A percentile compares a stretch with the other conserved stretches of the same genome.
phyloP scores from a whole-genome alignment of 345 rosid genomes.

The Eucalyptus polybractea region DNA sequence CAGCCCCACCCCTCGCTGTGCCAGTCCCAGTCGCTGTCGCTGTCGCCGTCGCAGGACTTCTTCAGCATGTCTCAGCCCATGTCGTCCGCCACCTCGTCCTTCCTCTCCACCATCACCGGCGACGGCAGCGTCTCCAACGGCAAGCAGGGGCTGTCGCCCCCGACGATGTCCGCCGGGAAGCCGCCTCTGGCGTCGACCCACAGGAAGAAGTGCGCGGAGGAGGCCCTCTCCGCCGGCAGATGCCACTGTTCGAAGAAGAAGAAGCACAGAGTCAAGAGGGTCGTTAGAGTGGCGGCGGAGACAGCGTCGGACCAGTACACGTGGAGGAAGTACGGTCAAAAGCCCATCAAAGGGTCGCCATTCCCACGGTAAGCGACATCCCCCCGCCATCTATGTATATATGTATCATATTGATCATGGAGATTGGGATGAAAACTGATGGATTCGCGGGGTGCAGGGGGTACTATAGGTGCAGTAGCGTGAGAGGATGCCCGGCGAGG shows the following conservation, averaged over 20 bases:
- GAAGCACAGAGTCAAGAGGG: constrained; percentile 21
- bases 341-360: constrained; percentile 42
- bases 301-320: constrained; percentile 31
- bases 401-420: background rate
- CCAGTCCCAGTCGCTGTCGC: background rate
- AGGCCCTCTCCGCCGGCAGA: constrained; percentile 16
- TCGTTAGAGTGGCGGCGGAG: constrained; percentile 26
- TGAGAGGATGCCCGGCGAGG: constrained; percentile 38
- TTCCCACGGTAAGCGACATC: constrained; percentile 8
- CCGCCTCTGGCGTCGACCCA: constrained; percentile 20
- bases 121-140: constrained; percentile 40
- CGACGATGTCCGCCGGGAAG: constrained; percentile 15
- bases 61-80: background rate
- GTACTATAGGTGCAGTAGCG: constrained; percentile 35
- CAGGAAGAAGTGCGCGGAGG: constrained; percentile 18
- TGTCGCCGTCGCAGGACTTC: background rate
- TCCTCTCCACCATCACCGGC: constrained; percentile 31
- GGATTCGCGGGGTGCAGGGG: constrained; percentile 6
- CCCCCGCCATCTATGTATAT: background rate
- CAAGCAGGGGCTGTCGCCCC: constrained; percentile 15
- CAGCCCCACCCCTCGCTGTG: background rate
- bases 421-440: background rate
- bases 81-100: constrained; percentile 22
- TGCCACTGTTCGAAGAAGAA: constrained; percentile 44
- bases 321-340: constrained; percentile 43